A percentile compares a stretch with the other conserved stretches of the same genome.
Evolutionary conservation across 306 rosid genomes (phyloP).

Genomic region (Prosopis cineraria): DNA sequence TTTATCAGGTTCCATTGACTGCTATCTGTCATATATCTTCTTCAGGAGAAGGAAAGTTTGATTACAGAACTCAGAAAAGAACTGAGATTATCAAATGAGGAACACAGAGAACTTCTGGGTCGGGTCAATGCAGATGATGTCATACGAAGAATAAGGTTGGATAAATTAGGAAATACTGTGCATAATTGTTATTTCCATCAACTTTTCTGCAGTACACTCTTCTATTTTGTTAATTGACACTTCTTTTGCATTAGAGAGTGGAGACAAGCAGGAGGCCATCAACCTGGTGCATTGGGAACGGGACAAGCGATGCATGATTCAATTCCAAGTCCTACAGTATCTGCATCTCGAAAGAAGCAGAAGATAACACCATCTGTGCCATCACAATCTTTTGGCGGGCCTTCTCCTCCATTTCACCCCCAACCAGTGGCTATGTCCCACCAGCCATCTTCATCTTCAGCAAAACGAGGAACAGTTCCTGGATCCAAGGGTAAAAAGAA

Average conservation of each 20-base stretch:
- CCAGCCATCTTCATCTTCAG: constrained; percentile 83
- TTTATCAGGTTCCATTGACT: constrained; percentile 60
- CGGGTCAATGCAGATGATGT: constrained; percentile 92
- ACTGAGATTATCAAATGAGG: constrained; percentile 90
- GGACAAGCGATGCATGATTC: constrained; percentile 77
- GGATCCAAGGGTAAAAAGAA: constrained; percentile 82
- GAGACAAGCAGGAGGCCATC: constrained; percentile 89
- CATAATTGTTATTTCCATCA: constrained; percentile 27
- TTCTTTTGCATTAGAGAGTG: constrained; percentile 68
- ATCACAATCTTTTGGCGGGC: constrained; percentile 76
- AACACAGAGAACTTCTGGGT: constrained; percentile 89
- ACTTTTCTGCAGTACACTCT: constrained; percentile 17
- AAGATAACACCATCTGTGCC: constrained; percentile 67
- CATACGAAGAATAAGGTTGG: constrained; percentile 80
- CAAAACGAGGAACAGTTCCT: constrained; percentile 73
- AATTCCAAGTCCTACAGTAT: constrained; percentile 78
- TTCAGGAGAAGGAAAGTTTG: constrained; percentile 94
- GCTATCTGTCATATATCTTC: constrained; percentile 52
- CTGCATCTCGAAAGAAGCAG: constrained; percentile 90
- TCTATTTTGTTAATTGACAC: constrained; percentile 33
- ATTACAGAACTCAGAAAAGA: constrained; percentile 93
- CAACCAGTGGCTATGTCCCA: constrained; percentile 67
- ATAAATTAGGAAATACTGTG: constrained; percentile 27
- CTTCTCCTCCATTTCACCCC: constrained; percentile 74
- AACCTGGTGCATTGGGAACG: constrained; percentile 55